phyloP scores from a whole-genome alignment of 768 basidiomycete species.

The Agaricus blazei region DNA sequence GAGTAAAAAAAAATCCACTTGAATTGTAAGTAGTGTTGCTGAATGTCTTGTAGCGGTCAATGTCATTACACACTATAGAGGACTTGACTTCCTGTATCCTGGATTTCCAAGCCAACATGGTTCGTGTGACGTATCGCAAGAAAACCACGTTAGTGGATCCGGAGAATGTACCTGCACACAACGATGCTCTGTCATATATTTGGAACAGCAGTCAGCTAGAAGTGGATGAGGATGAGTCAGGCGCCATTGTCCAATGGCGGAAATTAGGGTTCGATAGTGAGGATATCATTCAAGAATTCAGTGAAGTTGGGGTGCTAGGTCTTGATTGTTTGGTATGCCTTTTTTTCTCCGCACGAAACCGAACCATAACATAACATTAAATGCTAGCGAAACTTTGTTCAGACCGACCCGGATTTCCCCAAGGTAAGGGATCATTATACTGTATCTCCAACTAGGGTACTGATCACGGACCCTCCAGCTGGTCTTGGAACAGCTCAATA shows the following conservation, averaged over 20 bases:
- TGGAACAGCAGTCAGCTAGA: slow-evolving; percentile 60
- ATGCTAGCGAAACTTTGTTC: slow-evolving; percentile 60
- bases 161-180: slow-evolving; percentile 53
- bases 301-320: slow-evolving; percentile 73
- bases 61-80: slow-evolving; percentile 77
- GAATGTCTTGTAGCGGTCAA: slow-evolving; percentile 52
- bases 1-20: slow-evolving; percentile 23
- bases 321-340: slow-evolving; percentile 70
- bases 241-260: slow-evolving; percentile 61
- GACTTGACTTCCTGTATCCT: slow-evolving; percentile 81
- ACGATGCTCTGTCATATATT: slow-evolving; percentile 53
- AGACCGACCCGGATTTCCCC: slow-evolving; percentile 69
- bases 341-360: not conserved
- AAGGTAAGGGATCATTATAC: slow-evolving; percentile 39
- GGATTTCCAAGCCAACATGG: slow-evolving; percentile 84
- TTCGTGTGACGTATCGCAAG: slow-evolving; percentile 74
- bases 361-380: not conserved
- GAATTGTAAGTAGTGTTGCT: not conserved
- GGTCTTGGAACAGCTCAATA: slow-evolving; percentile 74
- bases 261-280: slow-evolving; percentile 76
- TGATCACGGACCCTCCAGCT: slow-evolving; percentile 40
- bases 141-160: slow-evolving; percentile 77
- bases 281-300: slow-evolving; percentile 71
- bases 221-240: slow-evolving; percentile 46
- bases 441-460: not conserved